phyloP scores from a whole-genome alignment of 2,329 filamentous ascomycete genomes.

The Clarireedia homoeocarpa region DNA sequence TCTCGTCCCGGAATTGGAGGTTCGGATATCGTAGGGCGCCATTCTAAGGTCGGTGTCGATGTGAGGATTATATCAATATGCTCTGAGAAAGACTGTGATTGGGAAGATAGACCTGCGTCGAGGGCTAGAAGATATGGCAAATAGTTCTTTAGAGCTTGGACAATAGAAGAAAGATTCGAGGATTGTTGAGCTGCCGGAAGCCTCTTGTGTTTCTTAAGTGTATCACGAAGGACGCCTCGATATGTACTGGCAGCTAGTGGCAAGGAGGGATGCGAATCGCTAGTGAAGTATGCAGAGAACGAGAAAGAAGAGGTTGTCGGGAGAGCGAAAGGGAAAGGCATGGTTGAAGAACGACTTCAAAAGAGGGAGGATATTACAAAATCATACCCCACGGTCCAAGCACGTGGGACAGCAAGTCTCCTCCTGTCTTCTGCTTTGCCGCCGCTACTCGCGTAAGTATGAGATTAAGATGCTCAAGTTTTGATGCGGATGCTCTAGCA shows the following conservation, averaged over 20 bases:
- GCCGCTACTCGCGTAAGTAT: too few relatives aligned
- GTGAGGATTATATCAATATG: slow-evolving; percentile 60
- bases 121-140: slow-evolving; percentile 77
- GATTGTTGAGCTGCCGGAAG: slow-evolving; percentile 65
- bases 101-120: slow-evolving; percentile 59
- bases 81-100: slow-evolving; percentile 42
- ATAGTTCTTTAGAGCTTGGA: slow-evolving; percentile 66
- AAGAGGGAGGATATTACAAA: not conserved
- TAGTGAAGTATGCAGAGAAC: slow-evolving; percentile 69
- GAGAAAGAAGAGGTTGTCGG: slow-evolving; percentile 85
- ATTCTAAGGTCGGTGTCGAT: slow-evolving; percentile 59
- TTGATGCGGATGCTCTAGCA: too few relatives aligned
- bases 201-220: slow-evolving; percentile 83
- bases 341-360: slow-evolving; percentile 31
- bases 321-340: slow-evolving; percentile 85
- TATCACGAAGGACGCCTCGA: slow-evolving; percentile 73
- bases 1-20: slow-evolving; percentile 57
- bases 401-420: not conserved
- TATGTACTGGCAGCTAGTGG: slow-evolving; percentile 75
- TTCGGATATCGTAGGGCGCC: slow-evolving; percentile 72
- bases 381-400: not conserved
- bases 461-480: too few relatives aligned
- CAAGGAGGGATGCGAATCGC: slow-evolving; percentile 80
- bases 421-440: not conserved
- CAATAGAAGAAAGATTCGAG: slow-evolving; percentile 61